Evolutionary conservation across 1,284 basidiomycete species (phyloP), one percentile per base, ranked within the genome.

Genomic region (Thecaphora thlaspeos): DNA sequence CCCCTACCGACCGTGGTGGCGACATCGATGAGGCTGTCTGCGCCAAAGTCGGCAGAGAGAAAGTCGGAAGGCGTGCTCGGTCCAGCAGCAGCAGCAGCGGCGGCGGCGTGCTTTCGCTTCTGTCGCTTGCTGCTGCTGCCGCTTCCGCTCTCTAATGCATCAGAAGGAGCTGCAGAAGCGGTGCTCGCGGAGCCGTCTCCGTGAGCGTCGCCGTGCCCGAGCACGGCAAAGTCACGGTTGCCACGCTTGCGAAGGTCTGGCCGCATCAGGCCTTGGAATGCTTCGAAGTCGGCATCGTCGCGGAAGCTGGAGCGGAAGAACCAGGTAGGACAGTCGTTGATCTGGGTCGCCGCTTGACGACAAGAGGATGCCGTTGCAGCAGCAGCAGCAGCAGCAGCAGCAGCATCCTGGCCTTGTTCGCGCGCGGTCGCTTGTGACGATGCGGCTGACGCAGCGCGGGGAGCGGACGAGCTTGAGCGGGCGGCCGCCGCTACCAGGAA

Each of bases 221-320:
- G 7, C 11, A 7, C 7, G 7, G 17, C 18, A 21, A 40, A 40
- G 38, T 21, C 46, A 9, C 51, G 52, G 4, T 51, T 37, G 12
- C 40, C 45, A 11, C 34, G n/a, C 8, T 24, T 22, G 21, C 41
- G 21, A 2, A 50, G 30, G 37, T 48, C 24, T 2, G 49, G 32
- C 24, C 57, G 36, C 28, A 74, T 50, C 3, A 72, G 51, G 2
- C 28, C 38, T 34, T 61, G 48, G 44, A 74, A 72, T 36, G 56
- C 53, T 41, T 75, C 72, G 21, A 54, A 63, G 21, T 73, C 68
- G 40, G 66, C 55, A 5, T 59, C 41, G 3, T 58, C 58, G 5
- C 57, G n/a, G 22, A 74, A 70, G 17, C 63, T 51, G 24, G 65
- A 51, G 7, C 60, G 52, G 51, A 74, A 73, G 54, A 70, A 71